Base-by-base conservation (phyloP, 495 filamentous ascomycete species). In the Aspergillus saccharolyticus region DNA sequence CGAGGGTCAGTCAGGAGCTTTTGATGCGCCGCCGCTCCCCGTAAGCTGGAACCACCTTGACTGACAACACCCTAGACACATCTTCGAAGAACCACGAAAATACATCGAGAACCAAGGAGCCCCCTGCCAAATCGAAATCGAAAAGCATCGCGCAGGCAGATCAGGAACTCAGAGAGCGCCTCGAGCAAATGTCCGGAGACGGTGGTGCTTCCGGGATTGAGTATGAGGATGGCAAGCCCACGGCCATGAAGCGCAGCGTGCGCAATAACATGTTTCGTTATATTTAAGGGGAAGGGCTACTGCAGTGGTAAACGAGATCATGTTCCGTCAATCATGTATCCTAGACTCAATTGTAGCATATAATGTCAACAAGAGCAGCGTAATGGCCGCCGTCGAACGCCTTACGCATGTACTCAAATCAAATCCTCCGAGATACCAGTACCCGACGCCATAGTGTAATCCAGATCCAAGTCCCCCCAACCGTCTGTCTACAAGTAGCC, bases 151-250 rank as follows among this genome's bases (percentile, higher is more conserved):
- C 80, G 20, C 73, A 91, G 61, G 66, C 83, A 20, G 89, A 94
- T 66, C 81, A 85, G 47, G 87, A 90, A 59, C 69, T 94, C 6
- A 76, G 75, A 21, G 66, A 78, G 58, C 86, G 86, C 61, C 79
- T 92, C 54, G 83, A 86, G 60, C 81, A 80, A 17, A 78, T 90
- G 16, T 79, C 86, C 1, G 89, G 90, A 3, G 88, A 86, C 17
- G 90, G 90, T 25, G 90, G 89, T 7, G 83, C 78, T 42, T 77
- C 87, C n/a, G 90, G 90, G 1, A 75, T 92, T 9, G 89, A 93
- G 71, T 84, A 86, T 59, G 89, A 92, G 66, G 81, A 92, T 61
- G 90, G 90, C 0, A 77, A 86, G 64, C 82, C 89, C 1, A 82
- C 81, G 9, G 75, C 85, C 1, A 89, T 93, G 87, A 94, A 92